A percentile compares a stretch with the other conserved stretches of the same genome.
Evolutionary conservation across 169 alveolate genomes (phyloP).

Genomic region (Perkinsus marinus): DNA sequence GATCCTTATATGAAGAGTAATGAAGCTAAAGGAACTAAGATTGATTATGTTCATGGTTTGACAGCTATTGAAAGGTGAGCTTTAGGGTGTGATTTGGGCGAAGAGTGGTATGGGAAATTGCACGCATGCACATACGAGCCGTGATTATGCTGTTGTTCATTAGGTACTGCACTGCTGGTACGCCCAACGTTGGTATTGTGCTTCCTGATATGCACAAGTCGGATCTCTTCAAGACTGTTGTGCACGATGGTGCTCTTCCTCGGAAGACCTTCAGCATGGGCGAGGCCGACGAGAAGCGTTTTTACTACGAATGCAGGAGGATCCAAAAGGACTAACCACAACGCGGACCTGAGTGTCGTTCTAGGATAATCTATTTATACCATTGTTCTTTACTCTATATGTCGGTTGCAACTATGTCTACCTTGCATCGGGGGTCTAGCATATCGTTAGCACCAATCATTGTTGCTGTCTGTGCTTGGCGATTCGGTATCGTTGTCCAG

Average conservation of each 20-base stretch:
- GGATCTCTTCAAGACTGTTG: conserved; percentile 31
- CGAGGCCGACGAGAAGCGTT: conserved; percentile 42
- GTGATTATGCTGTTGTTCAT: neutral
- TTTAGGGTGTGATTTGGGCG: too few species aligned
- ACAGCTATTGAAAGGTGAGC: neutral
- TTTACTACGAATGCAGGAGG: conserved; percentile 34
- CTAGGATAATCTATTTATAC: neutral
- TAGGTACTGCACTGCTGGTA: neutral
- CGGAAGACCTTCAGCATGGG: conserved; percentile 43
- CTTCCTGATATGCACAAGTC: conserved; percentile 15
- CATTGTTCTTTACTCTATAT: too few species aligned
- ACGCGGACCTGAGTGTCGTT: neutral
- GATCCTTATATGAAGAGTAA: neutral
- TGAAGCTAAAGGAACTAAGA: neutral
- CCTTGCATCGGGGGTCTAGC: too few species aligned
- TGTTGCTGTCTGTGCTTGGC: too few species aligned
- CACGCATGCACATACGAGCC: neutral
- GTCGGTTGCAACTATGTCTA: too few species aligned
- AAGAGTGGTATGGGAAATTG: neutral
- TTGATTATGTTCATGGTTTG: neutral
- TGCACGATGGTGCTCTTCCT: conserved; percentile 32
- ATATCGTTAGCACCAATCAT: too few species aligned
- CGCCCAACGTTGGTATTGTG: neutral
- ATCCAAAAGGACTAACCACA: conserved; percentile 1
- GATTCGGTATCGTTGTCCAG: too few species aligned